These are phyloP conservation scores for Trichoderma sp. DNA, from an alignment of 2,329 filamentous ascomycete species.

Conservation along the genomic window DNA sequence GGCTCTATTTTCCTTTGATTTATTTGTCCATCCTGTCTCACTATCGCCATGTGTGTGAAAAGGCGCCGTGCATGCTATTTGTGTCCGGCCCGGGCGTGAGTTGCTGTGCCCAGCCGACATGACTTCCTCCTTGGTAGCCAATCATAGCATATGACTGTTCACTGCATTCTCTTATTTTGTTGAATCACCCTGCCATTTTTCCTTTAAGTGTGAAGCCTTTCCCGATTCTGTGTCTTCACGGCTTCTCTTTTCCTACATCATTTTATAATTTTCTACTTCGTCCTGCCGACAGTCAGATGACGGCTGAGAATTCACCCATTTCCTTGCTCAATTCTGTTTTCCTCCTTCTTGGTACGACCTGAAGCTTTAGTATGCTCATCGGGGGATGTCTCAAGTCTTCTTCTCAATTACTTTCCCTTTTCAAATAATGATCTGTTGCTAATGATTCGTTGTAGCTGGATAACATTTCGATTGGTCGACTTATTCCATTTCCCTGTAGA, in stretches of 20 bases:
- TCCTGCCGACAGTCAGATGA: not conserved
- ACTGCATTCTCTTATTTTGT: not conserved
- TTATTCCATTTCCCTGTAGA: not conserved
- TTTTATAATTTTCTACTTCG: not conserved
- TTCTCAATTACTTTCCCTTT: not conserved
- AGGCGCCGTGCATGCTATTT: conserved; percentile 3
- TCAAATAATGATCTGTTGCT: not conserved
- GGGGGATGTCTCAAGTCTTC: not conserved
- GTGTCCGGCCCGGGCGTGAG: not conserved
- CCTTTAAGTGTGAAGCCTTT: not conserved
- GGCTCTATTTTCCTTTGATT: not conserved
- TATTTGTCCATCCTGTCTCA: not conserved
- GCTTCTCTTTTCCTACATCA: no score
- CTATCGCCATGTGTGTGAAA: not conserved
- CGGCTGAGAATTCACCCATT: not conserved
- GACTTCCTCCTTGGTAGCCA: not conserved
- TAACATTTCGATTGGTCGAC: not conserved
- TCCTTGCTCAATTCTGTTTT: no score
- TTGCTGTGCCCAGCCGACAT: not conserved
- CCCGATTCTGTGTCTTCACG: not conserved
- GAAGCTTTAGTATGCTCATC: not conserved
- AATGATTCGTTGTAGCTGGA: not conserved
- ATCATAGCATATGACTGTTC: not conserved
- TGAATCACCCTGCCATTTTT: not conserved
- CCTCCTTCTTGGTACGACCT: not conserved